These are phyloP conservation scores for Selenicereus undatus DNA, from an alignment of 148 eudicot species.

Conservation along the genomic window DNA sequence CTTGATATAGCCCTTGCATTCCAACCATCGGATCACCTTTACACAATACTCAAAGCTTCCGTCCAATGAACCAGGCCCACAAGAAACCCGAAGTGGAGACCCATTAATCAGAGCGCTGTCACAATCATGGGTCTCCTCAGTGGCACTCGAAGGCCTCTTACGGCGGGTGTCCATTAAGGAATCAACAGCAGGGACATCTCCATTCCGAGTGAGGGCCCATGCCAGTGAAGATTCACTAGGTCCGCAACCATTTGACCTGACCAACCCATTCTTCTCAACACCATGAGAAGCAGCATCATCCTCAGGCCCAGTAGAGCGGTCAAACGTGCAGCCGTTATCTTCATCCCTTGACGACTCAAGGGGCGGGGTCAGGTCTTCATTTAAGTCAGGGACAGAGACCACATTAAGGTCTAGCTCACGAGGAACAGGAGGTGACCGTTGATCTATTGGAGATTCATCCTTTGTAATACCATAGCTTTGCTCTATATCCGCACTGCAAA, in stretches of 20 bases:
- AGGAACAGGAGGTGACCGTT: slow-evolving; percentile 42
- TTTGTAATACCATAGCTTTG: slow-evolving; percentile 35
- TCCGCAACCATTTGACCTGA: slow-evolving; percentile 58
- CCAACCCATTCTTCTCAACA: slow-evolving; percentile 38
- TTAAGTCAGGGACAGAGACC: slow-evolving; percentile 82
- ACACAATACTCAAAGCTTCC: slow-evolving; percentile 82
- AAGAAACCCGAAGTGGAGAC: slow-evolving; percentile 31
- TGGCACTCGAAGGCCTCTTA: slow-evolving; percentile 52
- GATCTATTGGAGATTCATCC: slow-evolving; percentile 41
- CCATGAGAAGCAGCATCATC: slow-evolving; percentile 69
- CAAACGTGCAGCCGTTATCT: slow-evolving; percentile 42
- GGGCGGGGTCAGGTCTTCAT: slow-evolving; percentile 75
- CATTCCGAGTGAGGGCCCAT: slow-evolving; percentile 38
- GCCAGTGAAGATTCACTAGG: slow-evolving; percentile 45
- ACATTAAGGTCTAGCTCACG: slow-evolving; percentile 76
- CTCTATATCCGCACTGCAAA: slow-evolving; percentile 37
- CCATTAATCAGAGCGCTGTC: slow-evolving; percentile 67
- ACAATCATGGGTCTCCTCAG: slow-evolving; percentile 63
- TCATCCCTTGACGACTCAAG: slow-evolving; percentile 74
- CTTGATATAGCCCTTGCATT: slow-evolving; percentile 57
- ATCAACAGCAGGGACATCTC: slow-evolving; percentile 53
- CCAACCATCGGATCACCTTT: slow-evolving; percentile 68
- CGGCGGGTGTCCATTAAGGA: slow-evolving; percentile 30
- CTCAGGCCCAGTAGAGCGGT: slow-evolving; percentile 39
- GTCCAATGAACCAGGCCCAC: slow-evolving; percentile 53